These are phyloP conservation scores for Ceratocystis eucalypticola DNA, from an alignment of 2,329 filamentous ascomycete genomes.

Conservation along the genomic window DNA sequence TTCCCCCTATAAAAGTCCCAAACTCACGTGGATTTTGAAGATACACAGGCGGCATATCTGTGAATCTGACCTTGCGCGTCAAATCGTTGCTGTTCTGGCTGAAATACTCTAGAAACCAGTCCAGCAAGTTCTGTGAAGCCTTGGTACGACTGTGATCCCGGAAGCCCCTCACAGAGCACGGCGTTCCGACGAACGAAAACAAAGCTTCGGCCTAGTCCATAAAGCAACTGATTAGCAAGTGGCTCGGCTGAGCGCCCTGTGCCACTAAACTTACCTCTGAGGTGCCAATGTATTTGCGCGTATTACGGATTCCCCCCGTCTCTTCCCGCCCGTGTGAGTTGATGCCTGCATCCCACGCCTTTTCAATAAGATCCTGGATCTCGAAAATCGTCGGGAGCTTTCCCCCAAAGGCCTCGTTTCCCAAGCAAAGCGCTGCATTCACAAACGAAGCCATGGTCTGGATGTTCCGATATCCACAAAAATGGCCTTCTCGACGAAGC, in stretches of 20 bases:
- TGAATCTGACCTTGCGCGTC: constrained; percentile 51
- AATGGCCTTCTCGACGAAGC: constrained; percentile 66
- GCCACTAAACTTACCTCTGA: constrained; percentile 61
- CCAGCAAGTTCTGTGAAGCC: constrained; percentile 10
- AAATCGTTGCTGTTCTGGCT: constrained; percentile 35
- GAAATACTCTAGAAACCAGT: constrained; percentile 63
- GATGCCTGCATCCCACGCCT: constrained; percentile 75
- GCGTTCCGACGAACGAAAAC: constrained; percentile 54
- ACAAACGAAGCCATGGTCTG: constrained; percentile 82
- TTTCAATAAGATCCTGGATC: constrained; percentile 76
- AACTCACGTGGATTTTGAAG: constrained; percentile 62
- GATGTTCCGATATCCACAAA: constrained; percentile 91
- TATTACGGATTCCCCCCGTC: constrained; percentile 76
- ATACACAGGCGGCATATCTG: constrained; percentile 70
- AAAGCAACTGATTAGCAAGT: too few relatives aligned
- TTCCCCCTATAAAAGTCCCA: background rate
- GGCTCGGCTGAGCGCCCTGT: background rate
- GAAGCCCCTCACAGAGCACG: constrained; percentile 32
- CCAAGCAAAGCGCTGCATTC: constrained; percentile 41
- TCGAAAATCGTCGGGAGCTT: constrained; percentile 62
- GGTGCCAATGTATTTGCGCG: constrained; percentile 90
- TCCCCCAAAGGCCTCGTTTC: constrained; percentile 45
- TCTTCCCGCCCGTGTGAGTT: constrained; percentile 61
- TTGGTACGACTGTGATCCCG: background rate
- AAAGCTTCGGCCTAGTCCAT: constrained; percentile 57